Base-by-base conservation (phyloP, 768 basidiomycete genomes). In the Leccinellum rugosiceps region DNA sequence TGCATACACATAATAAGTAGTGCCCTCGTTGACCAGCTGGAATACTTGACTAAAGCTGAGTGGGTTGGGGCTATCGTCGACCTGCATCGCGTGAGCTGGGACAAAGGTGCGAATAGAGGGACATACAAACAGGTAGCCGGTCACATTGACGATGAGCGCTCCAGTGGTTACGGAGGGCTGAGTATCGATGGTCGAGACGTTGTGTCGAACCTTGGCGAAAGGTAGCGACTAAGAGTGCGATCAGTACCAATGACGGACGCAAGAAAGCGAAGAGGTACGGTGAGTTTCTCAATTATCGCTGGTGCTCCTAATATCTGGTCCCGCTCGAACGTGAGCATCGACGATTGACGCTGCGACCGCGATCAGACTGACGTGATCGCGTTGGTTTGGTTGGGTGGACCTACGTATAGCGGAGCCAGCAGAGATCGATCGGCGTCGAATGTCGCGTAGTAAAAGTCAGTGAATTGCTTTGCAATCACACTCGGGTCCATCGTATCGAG, bases 1-100 rank as follows among this genome's bases (percentile, higher is more conserved):
- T 11, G 77, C 91, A 48, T 74, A 94, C 94, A 98, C 90, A 70
- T 87, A 98, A 79, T 88, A 95, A 63, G 83, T 83, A 19, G 62
- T 65, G 6, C 78, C 83, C 3, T 95, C 91, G 26, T 83, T 87
- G 53, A 91, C 80, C 57, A 99, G 84, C 63, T 96, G 93, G 85
- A 99, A 99, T 60, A 85, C 78, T 75, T 99, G 97, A 62, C 87
- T 91, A 79, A 92, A 99, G 66, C 84, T 86, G 56, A 99, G 77
- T n/a, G 92, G 85, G 63, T 90, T 90, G 56, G 74, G 44, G 61
- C 78, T 80, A 59, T 90, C 92, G 64, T 98, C 95, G 62, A 98
- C 85, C 92, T 93, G 63, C 32, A 53, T 50, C 46, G 48, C 30
- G 45, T 62, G 6, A 58, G 58, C 47, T 47, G 57, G 19, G 48